Evolutionary conservation across 352 stramenopile genomes (phyloP).

Genomic region (Phytopythium aichiense): DNA sequence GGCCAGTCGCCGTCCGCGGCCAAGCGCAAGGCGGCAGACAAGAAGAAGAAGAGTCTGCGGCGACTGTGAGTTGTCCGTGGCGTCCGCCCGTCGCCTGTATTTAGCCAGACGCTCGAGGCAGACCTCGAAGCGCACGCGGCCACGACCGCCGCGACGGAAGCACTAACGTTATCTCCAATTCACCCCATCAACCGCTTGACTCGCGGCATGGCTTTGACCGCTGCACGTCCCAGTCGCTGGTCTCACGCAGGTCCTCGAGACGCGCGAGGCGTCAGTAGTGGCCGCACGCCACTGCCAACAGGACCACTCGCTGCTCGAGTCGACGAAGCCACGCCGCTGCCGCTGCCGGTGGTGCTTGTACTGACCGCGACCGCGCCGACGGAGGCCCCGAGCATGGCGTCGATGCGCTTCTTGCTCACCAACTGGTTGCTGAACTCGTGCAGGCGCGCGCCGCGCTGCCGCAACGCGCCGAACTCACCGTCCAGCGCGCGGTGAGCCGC

Average conservation of each 20-base stretch:
- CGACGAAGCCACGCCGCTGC: background rate
- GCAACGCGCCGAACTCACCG: slow-evolving; percentile 33
- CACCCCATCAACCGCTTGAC: slow-evolving; percentile 1
- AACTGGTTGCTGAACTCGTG: slow-evolving; percentile 70
- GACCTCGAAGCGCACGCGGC: background rate
- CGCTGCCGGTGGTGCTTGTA: too few relatives aligned
- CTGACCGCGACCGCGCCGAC: background rate
- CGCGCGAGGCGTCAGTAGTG: background rate
- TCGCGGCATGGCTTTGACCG: background rate
- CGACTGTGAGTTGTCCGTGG: background rate
- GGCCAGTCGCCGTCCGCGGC: background rate
- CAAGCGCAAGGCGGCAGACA: slow-evolving; percentile 6
- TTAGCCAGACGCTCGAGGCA: background rate
- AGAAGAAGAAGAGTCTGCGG: slow-evolving; percentile 9
- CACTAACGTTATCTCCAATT: slow-evolving; percentile 8
- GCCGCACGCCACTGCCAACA: background rate
- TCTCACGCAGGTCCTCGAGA: background rate
- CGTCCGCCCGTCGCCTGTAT: background rate
- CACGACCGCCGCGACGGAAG: background rate
- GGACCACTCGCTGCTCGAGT: too few relatives aligned
- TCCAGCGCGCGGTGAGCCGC: slow-evolving; percentile 36
- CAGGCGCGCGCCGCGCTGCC: slow-evolving; percentile 27
- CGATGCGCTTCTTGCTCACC: slow-evolving; percentile 48
- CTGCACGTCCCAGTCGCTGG: background rate
- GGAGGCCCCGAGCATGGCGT: slow-evolving; percentile 16